Evolutionary conservation across 805 yeast genomes (phyloP), one percentile per base, ranked within the genome.

Genomic region (Scheffersomyces spartinae): DNA sequence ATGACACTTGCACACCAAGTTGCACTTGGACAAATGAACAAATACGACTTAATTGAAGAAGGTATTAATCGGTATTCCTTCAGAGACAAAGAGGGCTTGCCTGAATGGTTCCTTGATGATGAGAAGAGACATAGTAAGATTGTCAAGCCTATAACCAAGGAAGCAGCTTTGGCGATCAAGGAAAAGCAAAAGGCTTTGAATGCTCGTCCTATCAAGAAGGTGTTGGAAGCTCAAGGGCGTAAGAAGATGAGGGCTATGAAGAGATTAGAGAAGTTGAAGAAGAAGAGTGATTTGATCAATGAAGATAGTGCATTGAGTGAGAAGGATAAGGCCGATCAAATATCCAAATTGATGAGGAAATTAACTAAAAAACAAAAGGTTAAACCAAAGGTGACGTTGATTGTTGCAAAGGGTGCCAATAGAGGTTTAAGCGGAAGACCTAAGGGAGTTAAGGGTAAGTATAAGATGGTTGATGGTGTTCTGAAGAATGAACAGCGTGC

Each of bases 391-490:
- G 83, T 84, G 20, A 82, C 94, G 1, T 68, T 84, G 33, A 94
- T 91, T 33, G 85, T 74, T 39, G 97, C 99, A 7, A 58, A 63
- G 25, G 97, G 97, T 44, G 51, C 62, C 18, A 86, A 91, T 55
- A 80, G 63, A 51, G 94, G 95, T 31, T 58, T 86, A 26, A 64
- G 81, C 39, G 98, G 98, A 29, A 79, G 99, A 62, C 99, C 99
- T 21, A 79, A 73, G 59, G 99, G 98, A 52, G 74, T 91, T 40
- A 84, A 76, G 54, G 99, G 99, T 58, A 85, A 83, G 52, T 91
- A 91, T 63, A 91, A 83, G 77, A 91, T 91, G 98, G 97, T 91
- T 41, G 99, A 91, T 57, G 97, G 97, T 65, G 82, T 77, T 12
- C 64, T 84, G 79, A 91, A 91, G 81, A 91, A 91, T 53, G 99